These are phyloP conservation scores for Penicillium paneum DNA, from an alignment of 2,329 filamentous ascomycete genomes.

Conservation along the genomic window DNA sequence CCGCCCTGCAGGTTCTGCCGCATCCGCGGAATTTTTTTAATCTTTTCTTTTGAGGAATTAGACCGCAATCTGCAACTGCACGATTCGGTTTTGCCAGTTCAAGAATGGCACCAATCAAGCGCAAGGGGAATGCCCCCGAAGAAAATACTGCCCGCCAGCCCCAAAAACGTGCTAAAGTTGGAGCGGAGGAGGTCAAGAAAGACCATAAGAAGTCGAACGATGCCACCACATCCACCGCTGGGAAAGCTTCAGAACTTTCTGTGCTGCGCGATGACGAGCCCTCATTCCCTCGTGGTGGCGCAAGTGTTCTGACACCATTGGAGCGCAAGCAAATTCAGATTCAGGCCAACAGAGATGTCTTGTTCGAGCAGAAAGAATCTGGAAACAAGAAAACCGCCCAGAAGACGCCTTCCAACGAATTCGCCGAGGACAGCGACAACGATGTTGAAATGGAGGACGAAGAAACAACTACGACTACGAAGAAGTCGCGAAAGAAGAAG, in stretches of 20 bases:
- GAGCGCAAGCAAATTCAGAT: conserved; percentile 96
- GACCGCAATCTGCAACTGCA: conserved; percentile 25
- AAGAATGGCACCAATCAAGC: conserved; percentile 46
- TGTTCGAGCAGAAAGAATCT: conserved; percentile 70
- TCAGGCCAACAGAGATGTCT: conserved; percentile 85
- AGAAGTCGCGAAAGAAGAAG: conserved; percentile 41
- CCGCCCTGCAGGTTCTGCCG: conserved; percentile 22
- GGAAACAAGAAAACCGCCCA: conserved; percentile 52
- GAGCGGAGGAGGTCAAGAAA: conserved; percentile 34
- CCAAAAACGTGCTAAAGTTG: conserved; percentile 43
- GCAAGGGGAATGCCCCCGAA: conserved; percentile 43
- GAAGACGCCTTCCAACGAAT: conserved; percentile 48
- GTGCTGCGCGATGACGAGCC: conserved; percentile 73
- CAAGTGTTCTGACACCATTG: conserved; percentile 82
- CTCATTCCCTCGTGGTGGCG: conserved; percentile 88
- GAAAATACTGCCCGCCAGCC: conserved; percentile 35
- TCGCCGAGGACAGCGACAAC: conserved; percentile 57
- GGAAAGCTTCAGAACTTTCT: conserved; percentile 36
- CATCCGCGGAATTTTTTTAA: conserved; percentile 24
- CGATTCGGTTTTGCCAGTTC: conserved; percentile 24
- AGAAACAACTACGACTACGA: conserved; percentile 36
- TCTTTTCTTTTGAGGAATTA: conserved; percentile 28
- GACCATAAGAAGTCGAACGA: conserved; percentile 34
- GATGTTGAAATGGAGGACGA: conserved; percentile 51
- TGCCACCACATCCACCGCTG: conserved; percentile 18